Percentiles rank a stretch among this genome's conserved stretches.
phyloP scores from a whole-genome alignment of 2,329 filamentous ascomycete genomes.

The Shiraia sp. region DNA sequence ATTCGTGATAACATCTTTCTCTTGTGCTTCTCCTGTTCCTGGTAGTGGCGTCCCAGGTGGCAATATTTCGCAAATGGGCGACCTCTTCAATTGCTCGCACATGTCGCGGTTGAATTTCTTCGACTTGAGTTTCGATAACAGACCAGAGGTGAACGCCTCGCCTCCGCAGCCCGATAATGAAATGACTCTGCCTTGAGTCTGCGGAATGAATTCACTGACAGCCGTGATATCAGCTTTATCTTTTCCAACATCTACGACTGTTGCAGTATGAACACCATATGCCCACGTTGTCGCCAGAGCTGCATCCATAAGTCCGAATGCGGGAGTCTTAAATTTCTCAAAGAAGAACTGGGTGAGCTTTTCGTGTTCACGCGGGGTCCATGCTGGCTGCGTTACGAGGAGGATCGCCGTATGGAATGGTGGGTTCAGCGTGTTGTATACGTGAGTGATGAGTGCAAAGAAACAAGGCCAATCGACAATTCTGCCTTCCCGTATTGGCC shows the following conservation, averaged over 20 bases:
- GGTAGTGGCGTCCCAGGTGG: constrained; percentile 59
- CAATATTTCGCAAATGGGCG: constrained; percentile 65
- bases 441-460: constrained; percentile 88
- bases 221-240: constrained; percentile 93
- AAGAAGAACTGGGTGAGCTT: constrained; percentile 92
- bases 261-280: constrained; percentile 80
- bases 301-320: constrained; percentile 87
- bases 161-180: constrained; percentile 74
- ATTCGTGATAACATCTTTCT: constrained; percentile 48
- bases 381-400: constrained; percentile 85
- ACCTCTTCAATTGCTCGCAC: constrained; percentile 68
- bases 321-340: constrained; percentile 94
- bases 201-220: constrained; percentile 78
- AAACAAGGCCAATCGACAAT: constrained; percentile 93
- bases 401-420: constrained; percentile 94
- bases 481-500: constrained; percentile 78
- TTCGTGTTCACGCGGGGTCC: constrained; percentile 87
- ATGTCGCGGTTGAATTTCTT: constrained; percentile 64
- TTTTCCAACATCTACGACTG: constrained; percentile 87
- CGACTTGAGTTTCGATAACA: constrained; percentile 66
- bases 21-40: constrained; percentile 49
- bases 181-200: constrained; percentile 67
- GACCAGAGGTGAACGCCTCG: constrained; percentile 77
- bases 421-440: constrained; percentile 85
- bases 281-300: constrained; percentile 79